Evolutionary conservation across 1,139 yeast species (phyloP), one percentile per base, ranked within the genome.

Genomic region (Kodamaea derodonti): DNA sequence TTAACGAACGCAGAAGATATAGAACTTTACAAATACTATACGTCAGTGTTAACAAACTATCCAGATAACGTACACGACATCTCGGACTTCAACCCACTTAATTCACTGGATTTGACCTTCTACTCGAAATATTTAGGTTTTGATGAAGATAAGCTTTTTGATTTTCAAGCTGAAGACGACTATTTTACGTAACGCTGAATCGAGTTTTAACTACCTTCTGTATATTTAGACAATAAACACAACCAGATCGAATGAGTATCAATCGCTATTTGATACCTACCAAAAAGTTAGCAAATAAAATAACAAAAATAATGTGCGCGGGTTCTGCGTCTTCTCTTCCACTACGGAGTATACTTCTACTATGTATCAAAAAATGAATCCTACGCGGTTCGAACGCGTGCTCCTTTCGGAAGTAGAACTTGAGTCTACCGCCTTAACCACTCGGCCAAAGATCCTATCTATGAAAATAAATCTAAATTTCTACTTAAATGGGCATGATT

Each of bases 101-200:
- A 45, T 18, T 28, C 44, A 1, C 48, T 43, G 26, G 62, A 56
- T 32, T 34, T 52, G 14, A 42, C 42, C 22, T 25, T 53, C 7
- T 62, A 62, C 33, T 38, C 51, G 1, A 50, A 46, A 20, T 60
- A 60, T 34, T 39, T 57, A 9, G 66, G 65, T 1, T 35, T 51
- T 14, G 59, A 52, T 8, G 60, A 58, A 11, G 58, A 51, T 14
- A 47, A 39, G 20, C 35, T 42, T 8, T 43, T 56, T 20, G 51
- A 49, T 13, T 44, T 59, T 10, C 48, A 45, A 30, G 51, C 62
- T 3, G 61, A 59, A 32, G 66, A 62, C 39, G 59, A 62, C 35
- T 62, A 62, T 30, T 60, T 62, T 31, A 41, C 31, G 4, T 32
- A 14, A 18, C n/a, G n/a, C n/a, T n/a, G n/a, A n/a, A n/a, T n/a